phyloP scores from a whole-genome alignment of 352 stramenopile species.

The Pythium oligandrum region DNA sequence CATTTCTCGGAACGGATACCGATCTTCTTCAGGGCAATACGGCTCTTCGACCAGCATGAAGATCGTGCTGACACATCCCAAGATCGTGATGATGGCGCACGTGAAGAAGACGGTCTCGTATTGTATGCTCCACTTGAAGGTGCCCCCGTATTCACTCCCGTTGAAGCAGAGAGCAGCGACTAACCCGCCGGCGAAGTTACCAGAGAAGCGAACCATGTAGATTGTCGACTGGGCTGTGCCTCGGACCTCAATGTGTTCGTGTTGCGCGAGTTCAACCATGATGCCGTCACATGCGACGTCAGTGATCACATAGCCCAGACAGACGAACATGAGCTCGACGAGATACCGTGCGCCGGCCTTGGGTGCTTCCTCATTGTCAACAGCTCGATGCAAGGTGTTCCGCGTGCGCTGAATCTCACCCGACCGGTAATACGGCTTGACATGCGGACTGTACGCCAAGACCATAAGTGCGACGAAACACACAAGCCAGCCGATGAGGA shows the following conservation, averaged over 20 bases:
- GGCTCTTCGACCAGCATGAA: conserved; percentile 48
- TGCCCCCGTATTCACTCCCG: conserved; percentile 51
- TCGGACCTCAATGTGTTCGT: conserved; percentile 57
- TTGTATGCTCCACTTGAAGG: conserved; percentile 43
- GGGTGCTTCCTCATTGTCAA: conserved; percentile 44
- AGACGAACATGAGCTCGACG: conserved; percentile 51
- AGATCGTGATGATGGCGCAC: conserved; percentile 31
- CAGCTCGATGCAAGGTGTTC: conserved; percentile 24
- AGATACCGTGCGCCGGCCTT: conserved; percentile 46
- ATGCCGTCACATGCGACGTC: conserved; percentile 62
- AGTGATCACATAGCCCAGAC: conserved; percentile 59
- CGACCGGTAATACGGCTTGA: conserved; percentile 43
- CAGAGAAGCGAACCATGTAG: conserved; percentile 59
- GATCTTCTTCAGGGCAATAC: conserved; percentile 20
- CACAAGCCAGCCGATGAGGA: conserved; percentile 61
- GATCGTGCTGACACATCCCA: conserved; percentile 29
- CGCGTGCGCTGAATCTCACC: conserved; percentile 58
- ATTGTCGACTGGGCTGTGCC: conserved; percentile 58
- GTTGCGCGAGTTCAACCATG: conserved; percentile 68
- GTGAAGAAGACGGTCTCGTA: conserved; percentile 56
- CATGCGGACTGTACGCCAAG: conserved; percentile 44
- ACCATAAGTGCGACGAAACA: conserved; percentile 46
- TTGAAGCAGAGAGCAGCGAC: conserved; percentile 62
- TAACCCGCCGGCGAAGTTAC: conserved; percentile 34
- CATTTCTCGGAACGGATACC: conserved; percentile 46